phyloP scores from a whole-genome alignment of 345 rosid species.

The Rhizophora mangle region DNA sequence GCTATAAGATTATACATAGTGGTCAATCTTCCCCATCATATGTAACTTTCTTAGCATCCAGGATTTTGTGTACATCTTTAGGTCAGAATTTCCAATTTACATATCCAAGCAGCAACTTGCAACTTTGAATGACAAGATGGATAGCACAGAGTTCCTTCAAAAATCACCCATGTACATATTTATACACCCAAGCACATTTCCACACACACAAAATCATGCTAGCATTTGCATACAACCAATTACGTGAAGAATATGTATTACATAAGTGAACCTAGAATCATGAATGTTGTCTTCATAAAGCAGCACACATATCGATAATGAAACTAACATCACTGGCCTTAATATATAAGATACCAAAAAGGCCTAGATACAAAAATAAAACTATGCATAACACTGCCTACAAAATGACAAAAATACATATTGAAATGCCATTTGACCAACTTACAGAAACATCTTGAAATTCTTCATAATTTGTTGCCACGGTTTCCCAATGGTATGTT shows the following conservation, averaged over 20 bases:
- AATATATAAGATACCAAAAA: neutral
- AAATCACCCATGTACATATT: neutral
- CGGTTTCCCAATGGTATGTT: constrained; percentile 93
- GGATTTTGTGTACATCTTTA: neutral
- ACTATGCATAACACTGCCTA: constrained; percentile 1
- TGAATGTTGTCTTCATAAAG: too few relatives aligned
- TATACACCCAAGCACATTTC: neutral
- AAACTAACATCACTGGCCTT: too few relatives aligned
- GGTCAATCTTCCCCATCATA: neutral
- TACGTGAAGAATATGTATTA: neutral
- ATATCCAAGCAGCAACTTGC: neutral
- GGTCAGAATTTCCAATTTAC: neutral
- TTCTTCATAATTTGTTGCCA: constrained; percentile 92
- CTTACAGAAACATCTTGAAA: constrained; percentile 83
- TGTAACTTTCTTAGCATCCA: neutral
- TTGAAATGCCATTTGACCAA: constrained; percentile 12
- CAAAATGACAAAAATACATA: neutral
- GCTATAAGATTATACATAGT: too few relatives aligned
- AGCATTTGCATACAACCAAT: neutral
- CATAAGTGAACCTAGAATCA: too few relatives aligned
- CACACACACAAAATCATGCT: neutral
- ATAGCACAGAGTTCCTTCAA: too few relatives aligned
- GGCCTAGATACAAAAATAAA: neutral
- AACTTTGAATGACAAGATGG: too few relatives aligned
- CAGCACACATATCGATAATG: too few relatives aligned